phyloP scores from a whole-genome alignment of 139 green algal genomes.

The Coccomyxa sp. region DNA sequence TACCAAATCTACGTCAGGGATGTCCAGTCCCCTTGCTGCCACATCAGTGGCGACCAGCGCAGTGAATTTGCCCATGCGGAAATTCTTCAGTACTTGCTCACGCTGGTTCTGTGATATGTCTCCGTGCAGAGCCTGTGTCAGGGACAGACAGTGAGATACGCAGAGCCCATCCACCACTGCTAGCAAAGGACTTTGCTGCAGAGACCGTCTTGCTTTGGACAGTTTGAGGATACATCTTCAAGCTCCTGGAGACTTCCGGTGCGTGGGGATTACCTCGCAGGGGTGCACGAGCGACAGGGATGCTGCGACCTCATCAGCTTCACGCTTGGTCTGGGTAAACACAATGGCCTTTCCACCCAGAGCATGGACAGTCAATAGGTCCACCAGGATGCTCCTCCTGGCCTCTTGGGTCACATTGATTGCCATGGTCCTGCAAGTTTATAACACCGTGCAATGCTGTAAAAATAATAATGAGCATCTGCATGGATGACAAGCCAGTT shows the following conservation, averaged over 20 bases:
- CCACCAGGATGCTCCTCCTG: conserved; percentile 63
- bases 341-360: conserved; percentile 74
- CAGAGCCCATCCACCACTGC: not conserved
- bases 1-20: conserved; percentile 70
- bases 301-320: conserved; percentile 78
- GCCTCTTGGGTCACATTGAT: not conserved
- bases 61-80: conserved; percentile 58
- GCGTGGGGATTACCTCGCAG: conserved; percentile 20
- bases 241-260: not conserved
- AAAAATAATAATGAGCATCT: too few relatives aligned
- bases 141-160: not conserved
- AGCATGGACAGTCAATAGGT: conserved; percentile 83
- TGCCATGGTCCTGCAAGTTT: conserved; percentile 19
- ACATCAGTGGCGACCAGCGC: conserved; percentile 96
- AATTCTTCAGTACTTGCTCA: conserved; percentile 76
- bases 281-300: conserved; percentile 29
- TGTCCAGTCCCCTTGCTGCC: conserved; percentile 93
- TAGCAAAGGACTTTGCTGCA: too few relatives aligned
- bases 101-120: conserved; percentile 51
- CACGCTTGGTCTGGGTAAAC: conserved; percentile 85
- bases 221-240: not conserved
- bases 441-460: too few relatives aligned
- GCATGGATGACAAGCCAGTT: too few relatives aligned
- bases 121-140: conserved; percentile 58
- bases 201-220: too few relatives aligned